phyloP scores from a whole-genome alignment of 805 yeast genomes.

The Tetrapisispora nanseiensis region DNA sequence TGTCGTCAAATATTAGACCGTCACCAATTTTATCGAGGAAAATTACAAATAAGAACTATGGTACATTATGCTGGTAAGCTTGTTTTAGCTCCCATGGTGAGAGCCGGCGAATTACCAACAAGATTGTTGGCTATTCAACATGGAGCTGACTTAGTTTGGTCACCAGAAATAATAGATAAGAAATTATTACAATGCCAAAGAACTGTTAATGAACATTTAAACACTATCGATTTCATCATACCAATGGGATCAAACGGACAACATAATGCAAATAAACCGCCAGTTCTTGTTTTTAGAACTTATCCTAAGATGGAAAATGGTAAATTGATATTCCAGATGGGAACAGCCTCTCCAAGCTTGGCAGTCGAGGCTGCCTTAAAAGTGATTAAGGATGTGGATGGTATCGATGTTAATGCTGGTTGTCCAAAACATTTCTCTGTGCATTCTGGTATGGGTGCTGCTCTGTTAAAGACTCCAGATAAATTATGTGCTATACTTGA shows the following conservation, averaged over 20 bases:
- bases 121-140: constrained; percentile 67
- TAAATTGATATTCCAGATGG: constrained; percentile 78
- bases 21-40: no score
- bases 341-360: constrained; percentile 70
- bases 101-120: constrained; percentile 91
- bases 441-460: constrained; percentile 98
- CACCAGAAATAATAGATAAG: constrained; percentile 86
- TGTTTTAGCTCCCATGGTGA: constrained; percentile 92
- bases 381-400: constrained; percentile 80
- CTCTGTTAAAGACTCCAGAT: constrained; percentile 74
- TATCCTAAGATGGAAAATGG: constrained; percentile 51
- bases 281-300: constrained; percentile 65
- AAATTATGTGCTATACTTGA: constrained; percentile 57
- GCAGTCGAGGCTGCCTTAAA: constrained; percentile 83
- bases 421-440: constrained; percentile 94
- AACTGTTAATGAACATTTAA: constrained; percentile 42
- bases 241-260: constrained; percentile 25
- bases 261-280: constrained; percentile 28
- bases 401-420: constrained; percentile 90
- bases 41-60: constrained; percentile 3
- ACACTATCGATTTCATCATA: constrained; percentile 50
- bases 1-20: no score
- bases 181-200: constrained; percentile 67
- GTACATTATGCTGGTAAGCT: constrained; percentile 57
- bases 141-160: constrained; percentile 96